These are phyloP conservation scores for Kokia cookei DNA, from an alignment of 441 rosid genomes.

Conservation along the genomic window DNA sequence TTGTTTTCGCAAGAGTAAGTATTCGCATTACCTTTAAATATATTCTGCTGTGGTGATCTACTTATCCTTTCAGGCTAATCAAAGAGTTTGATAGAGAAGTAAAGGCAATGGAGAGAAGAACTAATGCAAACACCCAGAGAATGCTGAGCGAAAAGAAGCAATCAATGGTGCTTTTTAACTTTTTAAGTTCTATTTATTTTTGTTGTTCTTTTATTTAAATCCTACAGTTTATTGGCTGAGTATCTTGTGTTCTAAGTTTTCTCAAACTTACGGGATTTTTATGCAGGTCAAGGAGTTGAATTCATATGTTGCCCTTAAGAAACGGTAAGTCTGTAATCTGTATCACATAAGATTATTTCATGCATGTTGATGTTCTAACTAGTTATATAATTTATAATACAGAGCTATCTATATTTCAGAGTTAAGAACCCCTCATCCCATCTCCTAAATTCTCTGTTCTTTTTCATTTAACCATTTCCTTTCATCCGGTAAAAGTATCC, in stretches of 20 bases:
- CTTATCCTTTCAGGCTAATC: constrained; percentile 57
- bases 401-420: neutral
- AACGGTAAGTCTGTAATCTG: constrained; percentile 47
- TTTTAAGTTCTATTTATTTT: neutral
- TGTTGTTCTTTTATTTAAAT: neutral
- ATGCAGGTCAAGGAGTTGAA: constrained; percentile 95
- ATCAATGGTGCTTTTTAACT: constrained; percentile 50
- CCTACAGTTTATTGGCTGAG: neutral
- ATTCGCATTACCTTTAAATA: neutral
- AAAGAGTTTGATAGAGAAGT: constrained; percentile 87
- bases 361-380: neutral
- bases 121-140: constrained; percentile 55
- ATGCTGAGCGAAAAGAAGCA: constrained; percentile 82
- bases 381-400: neutral
- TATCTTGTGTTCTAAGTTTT: neutral
- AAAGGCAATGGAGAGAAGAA: constrained; percentile 56
- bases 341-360: neutral
- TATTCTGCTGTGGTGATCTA: no score
- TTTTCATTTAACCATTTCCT: neutral
- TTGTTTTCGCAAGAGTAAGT: neutral
- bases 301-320: constrained; percentile 86
- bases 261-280: constrained; percentile 19
- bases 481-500: neutral
- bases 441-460: neutral
- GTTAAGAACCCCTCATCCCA: neutral